Conservation (phyloP, 1,284 basidiomycete species). For the Ustilago trichophora region DNA sequence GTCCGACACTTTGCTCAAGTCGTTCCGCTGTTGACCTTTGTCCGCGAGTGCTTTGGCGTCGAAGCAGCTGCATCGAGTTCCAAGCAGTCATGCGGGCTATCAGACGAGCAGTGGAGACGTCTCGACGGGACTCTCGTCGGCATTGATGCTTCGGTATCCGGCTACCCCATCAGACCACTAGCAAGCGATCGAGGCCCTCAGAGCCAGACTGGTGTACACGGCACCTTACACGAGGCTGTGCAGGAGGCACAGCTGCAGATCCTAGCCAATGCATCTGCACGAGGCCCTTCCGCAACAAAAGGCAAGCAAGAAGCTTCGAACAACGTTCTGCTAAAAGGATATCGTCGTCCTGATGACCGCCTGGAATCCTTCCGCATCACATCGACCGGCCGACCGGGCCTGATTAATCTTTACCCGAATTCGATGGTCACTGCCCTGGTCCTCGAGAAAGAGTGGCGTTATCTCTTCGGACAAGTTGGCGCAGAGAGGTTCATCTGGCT, state of each 20-base stretch:
- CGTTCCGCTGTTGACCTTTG: constrained; percentile 14
- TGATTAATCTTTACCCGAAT: constrained; percentile 77
- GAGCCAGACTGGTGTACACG: not conserved
- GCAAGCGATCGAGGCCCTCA: not conserved
- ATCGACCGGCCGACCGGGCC: constrained; percentile 52
- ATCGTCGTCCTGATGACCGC: constrained; percentile 71
- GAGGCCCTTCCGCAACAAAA: not conserved
- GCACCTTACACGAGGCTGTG: constrained; percentile 27
- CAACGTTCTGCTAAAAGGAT: constrained; percentile 76
- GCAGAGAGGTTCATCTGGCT: constrained; percentile 77
- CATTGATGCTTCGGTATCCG: not conserved
- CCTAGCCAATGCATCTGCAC: constrained; percentile 8
- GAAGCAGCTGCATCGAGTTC: constrained; percentile 16
- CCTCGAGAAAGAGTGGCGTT: constrained; percentile 74
- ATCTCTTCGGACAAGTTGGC: constrained; percentile 75
- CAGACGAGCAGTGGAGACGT: constrained; percentile 17
- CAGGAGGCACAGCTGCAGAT: constrained; percentile 40
- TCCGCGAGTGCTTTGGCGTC: constrained; percentile 17
- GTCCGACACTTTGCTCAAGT: constrained; percentile 21
- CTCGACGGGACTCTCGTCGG: constrained; percentile 15
- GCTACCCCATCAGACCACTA: not conserved
- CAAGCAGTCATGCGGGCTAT: constrained; percentile 5
- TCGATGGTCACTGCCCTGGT: constrained; percentile 77
- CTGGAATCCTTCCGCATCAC: constrained; percentile 19
- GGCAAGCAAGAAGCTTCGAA: constrained; percentile 3